Percentiles rank a stretch among this genome's conserved stretches.
phyloP scores from a whole-genome alignment of 1,139 yeast species.

The Debaryomycetaceae sp. region DNA sequence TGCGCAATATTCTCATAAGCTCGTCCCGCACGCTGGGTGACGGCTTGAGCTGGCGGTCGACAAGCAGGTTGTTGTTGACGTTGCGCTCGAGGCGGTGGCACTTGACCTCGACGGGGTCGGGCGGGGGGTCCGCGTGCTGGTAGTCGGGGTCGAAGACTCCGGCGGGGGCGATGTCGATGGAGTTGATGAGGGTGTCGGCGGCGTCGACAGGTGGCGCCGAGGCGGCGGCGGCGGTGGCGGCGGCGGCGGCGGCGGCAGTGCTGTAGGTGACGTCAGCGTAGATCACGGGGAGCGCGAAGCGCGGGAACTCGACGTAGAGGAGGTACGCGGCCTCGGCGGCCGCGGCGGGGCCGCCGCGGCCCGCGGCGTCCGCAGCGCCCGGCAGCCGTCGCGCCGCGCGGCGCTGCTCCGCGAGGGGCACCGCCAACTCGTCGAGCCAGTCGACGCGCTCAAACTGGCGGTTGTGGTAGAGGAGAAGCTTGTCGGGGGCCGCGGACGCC shows the following conservation, averaged over 20 bases:
- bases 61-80: constrained; percentile 66
- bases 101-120: constrained; percentile 84
- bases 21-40: constrained; percentile 79
- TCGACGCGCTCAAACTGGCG: constrained; percentile 59
- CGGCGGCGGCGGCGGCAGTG: constrained; percentile 10
- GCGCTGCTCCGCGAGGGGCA: constrained; percentile 48
- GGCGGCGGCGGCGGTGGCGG: constrained; percentile 11
- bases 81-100: constrained; percentile 77
- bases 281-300: constrained; percentile 78
- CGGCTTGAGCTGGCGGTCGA: constrained; percentile 86
- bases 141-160: constrained; percentile 38
- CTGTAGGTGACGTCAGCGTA: constrained; percentile 53
- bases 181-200: constrained; percentile 29
- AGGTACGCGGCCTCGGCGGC: constrained; percentile 30
- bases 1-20: constrained; percentile 59
- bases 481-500: too few relatives aligned
- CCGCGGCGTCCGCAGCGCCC: constrained; percentile 20
- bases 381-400: constrained; percentile 10
- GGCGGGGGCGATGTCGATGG: constrained; percentile 30
- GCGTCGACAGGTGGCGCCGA: constrained; percentile 8
- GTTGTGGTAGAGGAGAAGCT: constrained; percentile 60
- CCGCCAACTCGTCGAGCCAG: constrained; percentile 75
- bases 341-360: too few relatives aligned
- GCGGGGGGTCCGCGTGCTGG: constrained; percentile 16
- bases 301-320: constrained; percentile 65